Base-by-base conservation (phyloP, 192 early-diverging fungal species). In the Coemansia sp. region DNA sequence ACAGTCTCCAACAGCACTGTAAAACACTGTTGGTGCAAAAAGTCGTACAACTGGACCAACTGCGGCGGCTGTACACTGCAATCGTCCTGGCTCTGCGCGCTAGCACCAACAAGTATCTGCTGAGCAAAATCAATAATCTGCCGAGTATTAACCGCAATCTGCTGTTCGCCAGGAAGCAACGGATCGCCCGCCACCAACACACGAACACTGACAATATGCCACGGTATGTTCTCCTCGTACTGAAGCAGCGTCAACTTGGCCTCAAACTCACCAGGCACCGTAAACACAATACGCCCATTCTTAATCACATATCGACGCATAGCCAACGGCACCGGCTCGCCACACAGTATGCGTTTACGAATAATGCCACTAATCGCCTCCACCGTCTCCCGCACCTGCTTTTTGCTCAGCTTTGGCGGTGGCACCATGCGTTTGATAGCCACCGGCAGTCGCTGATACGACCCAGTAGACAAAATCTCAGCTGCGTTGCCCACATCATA, bases 401-500 rank as follows among this genome's bases (percentile, higher is more conserved):
- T 55, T 53, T 84, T 76, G 10, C 74, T 82, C 19, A 93, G 78
- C 29, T 70, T 72, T 25, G 82, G 82, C 12, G 87, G 85, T 9
- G 83, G 83, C 27, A 91, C 71, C 8, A 81, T 72, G 51, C 90
- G 88, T 72, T 90, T 88, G 27, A 94, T 89, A 29, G 87, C 85
- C 3, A 75, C 69, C 1, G 94, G 94, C 57, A 96, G 80, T 4
- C 90, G 84, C 52, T 88, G 87, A 64, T 94, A 96, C 21, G 85
- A 84, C 39, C 94, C 92, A 4, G 89, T 90, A 4, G 91, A 91
- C 52, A 96, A 83, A 16, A 96, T 88, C 65, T 95, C 93, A 8
- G 94, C 84, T 0, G 93, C 92, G 19, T 90, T 94, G 27, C 77
- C 63, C 22, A 96, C 84, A 70, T 96, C 94, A 60, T 87, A 93